These are phyloP conservation scores for Xerocomus potaroensis DNA, from an alignment of 768 basidiomycete genomes.

Conservation along the genomic window DNA sequence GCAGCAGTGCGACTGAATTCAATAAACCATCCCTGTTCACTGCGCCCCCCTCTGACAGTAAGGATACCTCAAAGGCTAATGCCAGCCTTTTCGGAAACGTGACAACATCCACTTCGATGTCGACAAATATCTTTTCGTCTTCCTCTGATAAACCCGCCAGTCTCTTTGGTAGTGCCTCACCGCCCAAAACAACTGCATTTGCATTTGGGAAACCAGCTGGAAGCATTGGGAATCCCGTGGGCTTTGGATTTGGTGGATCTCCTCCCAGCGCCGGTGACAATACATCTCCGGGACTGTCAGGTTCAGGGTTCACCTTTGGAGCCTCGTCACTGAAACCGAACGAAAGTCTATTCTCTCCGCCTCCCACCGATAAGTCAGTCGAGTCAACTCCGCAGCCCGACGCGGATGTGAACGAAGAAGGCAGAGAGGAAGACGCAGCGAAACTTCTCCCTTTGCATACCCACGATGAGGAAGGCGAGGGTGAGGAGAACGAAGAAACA, in stretches of 20 bases:
- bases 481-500: constrained; percentile 79
- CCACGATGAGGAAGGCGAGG: constrained; percentile 71
- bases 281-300: constrained; percentile 8
- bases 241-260: constrained; percentile 44
- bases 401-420: constrained; percentile 19
- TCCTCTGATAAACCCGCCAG: constrained; percentile 23
- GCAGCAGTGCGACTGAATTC: constrained; percentile 10
- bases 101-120: constrained; percentile 7
- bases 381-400: constrained; percentile 31
- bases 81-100: constrained; percentile 20
- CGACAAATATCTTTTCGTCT: constrained; percentile 19
- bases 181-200: constrained; percentile 22
- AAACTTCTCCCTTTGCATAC: constrained; percentile 25
- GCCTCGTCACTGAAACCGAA: constrained; percentile 15
- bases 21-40: constrained; percentile 12
- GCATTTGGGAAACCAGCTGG: constrained; percentile 35
- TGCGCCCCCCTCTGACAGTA: constrained; percentile 7
- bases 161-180: constrained; percentile 29
- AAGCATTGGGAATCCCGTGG: constrained; percentile 60
- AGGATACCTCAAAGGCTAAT: constrained; percentile 11
- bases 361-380: constrained; percentile 25
- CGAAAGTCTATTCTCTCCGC: constrained; percentile 26
- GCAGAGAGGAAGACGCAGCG: constrained; percentile 28
- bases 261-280: constrained; percentile 19
- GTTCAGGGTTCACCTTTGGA: constrained; percentile 25